Evolutionary conservation across 305 asterid genomes (phyloP).

Genomic region (Fraxinus angustifolia): DNA sequence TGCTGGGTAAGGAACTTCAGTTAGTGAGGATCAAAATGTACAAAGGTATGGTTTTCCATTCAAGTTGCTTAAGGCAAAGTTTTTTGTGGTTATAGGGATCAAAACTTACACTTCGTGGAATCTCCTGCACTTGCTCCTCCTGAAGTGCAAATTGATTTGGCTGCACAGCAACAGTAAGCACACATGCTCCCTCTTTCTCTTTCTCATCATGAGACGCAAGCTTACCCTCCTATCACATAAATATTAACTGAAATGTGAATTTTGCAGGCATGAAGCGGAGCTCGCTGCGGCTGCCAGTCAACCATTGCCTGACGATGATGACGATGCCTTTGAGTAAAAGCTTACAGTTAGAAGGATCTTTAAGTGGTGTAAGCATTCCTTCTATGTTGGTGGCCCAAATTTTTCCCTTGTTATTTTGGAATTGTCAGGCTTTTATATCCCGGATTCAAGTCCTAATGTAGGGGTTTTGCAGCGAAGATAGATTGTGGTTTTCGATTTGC

Average conservation of each 20-base stretch:
- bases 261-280: slow-evolving; percentile 42
- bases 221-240: not conserved
- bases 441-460: not conserved
- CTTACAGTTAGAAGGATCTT: not conserved
- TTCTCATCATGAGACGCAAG: not conserved
- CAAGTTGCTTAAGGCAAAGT: not conserved
- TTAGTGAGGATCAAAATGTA: not conserved
- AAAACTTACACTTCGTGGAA: slow-evolving; percentile 76
- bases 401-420: not conserved
- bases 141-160: slow-evolving; percentile 72
- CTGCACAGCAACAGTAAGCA: slow-evolving; percentile 59
- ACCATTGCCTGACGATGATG: slow-evolving; percentile 54
- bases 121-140: slow-evolving; percentile 95
- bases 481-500: not conserved
- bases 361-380: not conserved
- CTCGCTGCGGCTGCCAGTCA: slow-evolving; percentile 33
- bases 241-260: not conserved
- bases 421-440: not conserved
- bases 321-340: slow-evolving; percentile 36
- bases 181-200: not conserved
- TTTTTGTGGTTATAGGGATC: slow-evolving; percentile 37
- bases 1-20: slow-evolving; percentile 46
- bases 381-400: not conserved
- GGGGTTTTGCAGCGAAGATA: not conserved
- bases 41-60: not conserved